These are phyloP conservation scores for Gliomastix tumulicola DNA, from an alignment of 2,329 filamentous ascomycete species.

Conservation along the genomic window DNA sequence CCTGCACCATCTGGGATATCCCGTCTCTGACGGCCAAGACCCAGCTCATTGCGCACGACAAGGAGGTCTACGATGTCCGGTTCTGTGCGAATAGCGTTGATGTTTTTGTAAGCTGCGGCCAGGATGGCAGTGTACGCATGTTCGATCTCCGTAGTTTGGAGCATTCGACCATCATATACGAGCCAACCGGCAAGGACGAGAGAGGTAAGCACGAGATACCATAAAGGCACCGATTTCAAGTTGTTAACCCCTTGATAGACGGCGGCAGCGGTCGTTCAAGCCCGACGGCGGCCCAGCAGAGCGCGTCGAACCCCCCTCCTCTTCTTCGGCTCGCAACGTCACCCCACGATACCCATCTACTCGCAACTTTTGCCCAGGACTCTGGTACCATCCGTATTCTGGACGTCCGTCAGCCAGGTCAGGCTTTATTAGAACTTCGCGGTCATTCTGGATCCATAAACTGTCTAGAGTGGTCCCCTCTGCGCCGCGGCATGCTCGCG, in stretches of 20 bases:
- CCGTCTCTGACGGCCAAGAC: conserved; percentile 96
- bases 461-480: conserved; percentile 92
- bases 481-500: conserved; percentile 77
- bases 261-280: conserved; percentile 58
- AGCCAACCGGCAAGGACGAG: conserved; percentile 82
- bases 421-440: conserved; percentile 86
- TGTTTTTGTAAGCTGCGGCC: conserved; percentile 95
- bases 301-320: conserved; percentile 64
- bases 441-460: conserved; percentile 83
- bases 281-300: conserved; percentile 69
- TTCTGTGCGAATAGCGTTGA: conserved; percentile 99
- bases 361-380: conserved; percentile 95
- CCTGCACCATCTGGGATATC: conserved; percentile 99
- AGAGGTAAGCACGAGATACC: conserved; percentile 42
- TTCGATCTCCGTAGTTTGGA: conserved; percentile 95
- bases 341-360: conserved; percentile 87
- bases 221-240: background rate
- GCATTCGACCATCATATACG: conserved; percentile 98
- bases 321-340: conserved; percentile 80
- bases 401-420: conserved; percentile 91
- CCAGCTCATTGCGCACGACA: conserved; percentile 96
- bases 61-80: conserved; percentile 96
- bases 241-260: conserved; percentile 24
- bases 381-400: conserved; percentile 89
- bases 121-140: conserved; percentile 97